These are phyloP conservation scores for Plenodomus tracheiphilus DNA, from an alignment of 2,329 filamentous ascomycete species.

Conservation along the genomic window DNA sequence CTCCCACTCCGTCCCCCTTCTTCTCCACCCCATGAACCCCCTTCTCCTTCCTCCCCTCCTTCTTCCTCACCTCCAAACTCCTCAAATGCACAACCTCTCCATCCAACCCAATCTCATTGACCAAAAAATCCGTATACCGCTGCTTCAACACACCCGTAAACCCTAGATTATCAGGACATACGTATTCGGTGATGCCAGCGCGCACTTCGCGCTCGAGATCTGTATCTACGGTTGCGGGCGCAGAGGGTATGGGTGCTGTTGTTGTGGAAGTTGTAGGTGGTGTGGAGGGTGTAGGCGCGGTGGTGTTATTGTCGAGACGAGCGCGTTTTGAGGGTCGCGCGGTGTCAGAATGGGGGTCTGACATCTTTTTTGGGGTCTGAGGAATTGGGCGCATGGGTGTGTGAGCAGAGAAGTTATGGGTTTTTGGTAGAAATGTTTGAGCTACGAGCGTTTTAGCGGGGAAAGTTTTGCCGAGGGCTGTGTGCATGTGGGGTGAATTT, in stretches of 20 bases:
- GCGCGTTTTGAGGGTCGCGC: slow-evolving; percentile 38
- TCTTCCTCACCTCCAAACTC: slow-evolving; percentile 44
- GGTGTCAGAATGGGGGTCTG: slow-evolving; percentile 14
- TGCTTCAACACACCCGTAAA: slow-evolving; percentile 71
- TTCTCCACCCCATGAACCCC: slow-evolving; percentile 11
- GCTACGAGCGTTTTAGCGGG: slow-evolving; percentile 21
- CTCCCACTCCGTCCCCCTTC: slow-evolving; percentile 22
- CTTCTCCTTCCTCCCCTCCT: slow-evolving; percentile 22
- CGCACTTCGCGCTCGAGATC: slow-evolving; percentile 48
- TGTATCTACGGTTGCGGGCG: slow-evolving; percentile 20
- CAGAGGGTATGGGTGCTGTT: slow-evolving; percentile 6
- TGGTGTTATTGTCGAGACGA: slow-evolving; percentile 32
- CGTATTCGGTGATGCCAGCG: slow-evolving; percentile 66
- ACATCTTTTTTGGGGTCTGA: slow-evolving; percentile 13
- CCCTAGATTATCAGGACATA: slow-evolving; percentile 59
- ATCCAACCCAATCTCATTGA: slow-evolving; percentile 81
- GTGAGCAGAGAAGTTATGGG: slow-evolving; percentile 1
- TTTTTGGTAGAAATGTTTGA: slow-evolving; percentile 1
- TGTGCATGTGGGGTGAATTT: slow-evolving; percentile 15
- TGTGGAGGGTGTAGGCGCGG: slow-evolving; percentile 10
- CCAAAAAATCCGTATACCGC: slow-evolving; percentile 86
- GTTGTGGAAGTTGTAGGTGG: slow-evolving; percentile 3
- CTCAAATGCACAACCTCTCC: slow-evolving; percentile 76
- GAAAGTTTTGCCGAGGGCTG: slow-evolving; percentile 31
- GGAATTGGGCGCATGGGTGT: slow-evolving; percentile 1